A percentile compares a stretch with the other conserved stretches of the same genome.
Conservation (phyloP, 2,329 filamentous ascomycete genomes). For the Emmonsiellopsis sp. region DNA sequence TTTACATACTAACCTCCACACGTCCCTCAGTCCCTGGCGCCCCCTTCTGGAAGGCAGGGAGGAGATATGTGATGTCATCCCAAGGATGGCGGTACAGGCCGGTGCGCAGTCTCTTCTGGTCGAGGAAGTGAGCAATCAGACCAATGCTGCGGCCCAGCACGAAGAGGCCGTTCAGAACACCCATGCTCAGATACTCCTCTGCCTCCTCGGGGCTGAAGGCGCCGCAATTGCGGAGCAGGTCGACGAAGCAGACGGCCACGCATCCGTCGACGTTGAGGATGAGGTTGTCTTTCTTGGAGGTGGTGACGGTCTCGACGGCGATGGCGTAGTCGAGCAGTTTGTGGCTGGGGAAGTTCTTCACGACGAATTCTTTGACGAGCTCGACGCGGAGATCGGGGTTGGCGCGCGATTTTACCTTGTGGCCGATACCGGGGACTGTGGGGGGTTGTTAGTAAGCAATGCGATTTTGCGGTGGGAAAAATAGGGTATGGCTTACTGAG, state of each 20-base stretch:
- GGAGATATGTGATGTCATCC: constrained; percentile 95
- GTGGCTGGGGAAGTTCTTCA: constrained; percentile 93
- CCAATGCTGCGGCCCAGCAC: constrained; percentile 94
- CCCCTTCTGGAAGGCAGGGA: constrained; percentile 65
- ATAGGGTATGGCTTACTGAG: constrained; percentile 53
- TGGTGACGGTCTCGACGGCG: constrained; percentile 95
- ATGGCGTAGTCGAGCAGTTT: constrained; percentile 99
- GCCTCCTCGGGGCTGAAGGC: constrained; percentile 94
- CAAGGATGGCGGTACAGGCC: constrained; percentile 98
- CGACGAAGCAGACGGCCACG: constrained; percentile 97
- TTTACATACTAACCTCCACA: constrained; percentile 75
- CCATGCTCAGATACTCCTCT: constrained; percentile 98
- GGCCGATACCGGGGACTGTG: constrained; percentile 84
- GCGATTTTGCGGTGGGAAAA: neutral
- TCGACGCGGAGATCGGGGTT: constrained; percentile 99
- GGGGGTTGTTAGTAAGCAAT: constrained; percentile 18
- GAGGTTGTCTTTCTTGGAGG: constrained; percentile 99
- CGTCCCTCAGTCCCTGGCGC: constrained; percentile 70
- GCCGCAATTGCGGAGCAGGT: constrained; percentile 93
- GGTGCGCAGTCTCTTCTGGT: constrained; percentile 98
- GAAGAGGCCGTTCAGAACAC: constrained; percentile 98
- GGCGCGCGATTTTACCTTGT: constrained; percentile 99
- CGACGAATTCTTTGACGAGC: constrained; percentile 97
- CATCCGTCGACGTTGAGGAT: constrained; percentile 98
- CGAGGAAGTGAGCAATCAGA: constrained; percentile 98